A percentile compares a stretch with the other conserved stretches of the same genome.
Evolutionary conservation across 1,139 yeast genomes (phyloP).

Genomic region (Kazachstania sp.): DNA sequence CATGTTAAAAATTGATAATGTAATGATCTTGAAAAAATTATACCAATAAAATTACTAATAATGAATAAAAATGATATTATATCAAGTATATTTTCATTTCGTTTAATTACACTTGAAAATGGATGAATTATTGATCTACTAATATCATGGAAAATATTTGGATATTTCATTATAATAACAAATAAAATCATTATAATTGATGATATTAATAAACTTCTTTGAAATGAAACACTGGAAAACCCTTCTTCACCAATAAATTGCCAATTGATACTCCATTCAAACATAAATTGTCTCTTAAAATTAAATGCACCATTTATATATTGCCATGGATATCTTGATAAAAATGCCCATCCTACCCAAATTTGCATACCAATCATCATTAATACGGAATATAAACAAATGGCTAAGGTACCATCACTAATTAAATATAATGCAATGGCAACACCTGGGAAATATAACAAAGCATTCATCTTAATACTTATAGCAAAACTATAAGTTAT

Average conservation of each 20-base stretch:
- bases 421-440: constrained; percentile 45
- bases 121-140: constrained; percentile 20
- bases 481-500: constrained; percentile 60
- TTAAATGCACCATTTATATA: constrained; percentile 65
- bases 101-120: background rate
- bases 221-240: constrained; percentile 50
- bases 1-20: constrained; percentile 90
- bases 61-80: constrained; percentile 42
- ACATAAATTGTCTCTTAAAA: constrained; percentile 63
- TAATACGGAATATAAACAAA: constrained; percentile 20
- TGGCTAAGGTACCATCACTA: constrained; percentile 41
- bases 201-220: constrained; percentile 41
- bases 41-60: constrained; percentile 64
- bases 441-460: constrained; percentile 73
- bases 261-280: constrained; percentile 93
- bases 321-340: constrained; percentile 39
- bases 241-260: constrained; percentile 54
- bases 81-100: background rate
- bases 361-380: constrained; percentile 37
- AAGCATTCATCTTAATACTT: constrained; percentile 84
- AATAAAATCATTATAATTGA: constrained; percentile 42
- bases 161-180: constrained; percentile 38
- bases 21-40: constrained; percentile 70
- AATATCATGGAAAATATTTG: constrained; percentile 19
- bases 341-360: constrained; percentile 48